Conservation (phyloP, 352 stramenopile species). For the Phytophthora europaea region DNA sequence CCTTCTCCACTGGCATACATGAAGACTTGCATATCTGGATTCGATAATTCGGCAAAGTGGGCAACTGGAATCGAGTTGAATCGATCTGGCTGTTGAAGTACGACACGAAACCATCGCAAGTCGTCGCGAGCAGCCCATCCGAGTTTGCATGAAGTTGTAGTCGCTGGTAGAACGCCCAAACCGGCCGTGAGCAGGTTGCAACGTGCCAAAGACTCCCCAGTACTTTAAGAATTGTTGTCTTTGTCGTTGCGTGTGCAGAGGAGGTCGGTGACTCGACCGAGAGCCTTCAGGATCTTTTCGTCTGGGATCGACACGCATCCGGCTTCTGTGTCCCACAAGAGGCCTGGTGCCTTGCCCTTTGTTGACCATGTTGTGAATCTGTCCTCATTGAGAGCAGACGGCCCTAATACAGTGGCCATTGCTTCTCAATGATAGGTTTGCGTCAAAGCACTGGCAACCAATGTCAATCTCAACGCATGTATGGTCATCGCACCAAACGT, state of each 20-base stretch:
- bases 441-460: slow-evolving; percentile 15
- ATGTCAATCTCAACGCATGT: slow-evolving; percentile 30
- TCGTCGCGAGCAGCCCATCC: slow-evolving; percentile 3
- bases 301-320: slow-evolving; percentile 22
- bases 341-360: slow-evolving; percentile 10
- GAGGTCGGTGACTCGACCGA: neutral
- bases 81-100: neutral
- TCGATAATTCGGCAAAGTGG: slow-evolving; percentile 12
- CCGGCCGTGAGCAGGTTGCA: neutral
- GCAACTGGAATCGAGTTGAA: slow-evolving; percentile 27
- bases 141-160: neutral
- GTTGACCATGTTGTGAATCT: slow-evolving; percentile 30
- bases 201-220: slow-evolving; percentile 20
- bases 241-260: neutral
- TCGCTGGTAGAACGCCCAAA: slow-evolving; percentile 10
- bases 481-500: slow-evolving; percentile 43
- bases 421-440: slow-evolving; percentile 23
- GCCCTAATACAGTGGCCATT: slow-evolving; percentile 28
- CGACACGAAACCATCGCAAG: slow-evolving; percentile 4
- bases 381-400: slow-evolving; percentile 20
- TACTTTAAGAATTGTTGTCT: neutral
- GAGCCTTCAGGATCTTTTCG: slow-evolving; percentile 17
- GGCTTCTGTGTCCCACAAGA: slow-evolving; percentile 20
- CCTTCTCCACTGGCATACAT: slow-evolving; percentile 30
- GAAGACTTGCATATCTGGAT: slow-evolving; percentile 15